Evolutionary conservation across 148 eudicot species (phyloP), one percentile per base, ranked within the genome.

Genomic region (Cornus controversa): DNA sequence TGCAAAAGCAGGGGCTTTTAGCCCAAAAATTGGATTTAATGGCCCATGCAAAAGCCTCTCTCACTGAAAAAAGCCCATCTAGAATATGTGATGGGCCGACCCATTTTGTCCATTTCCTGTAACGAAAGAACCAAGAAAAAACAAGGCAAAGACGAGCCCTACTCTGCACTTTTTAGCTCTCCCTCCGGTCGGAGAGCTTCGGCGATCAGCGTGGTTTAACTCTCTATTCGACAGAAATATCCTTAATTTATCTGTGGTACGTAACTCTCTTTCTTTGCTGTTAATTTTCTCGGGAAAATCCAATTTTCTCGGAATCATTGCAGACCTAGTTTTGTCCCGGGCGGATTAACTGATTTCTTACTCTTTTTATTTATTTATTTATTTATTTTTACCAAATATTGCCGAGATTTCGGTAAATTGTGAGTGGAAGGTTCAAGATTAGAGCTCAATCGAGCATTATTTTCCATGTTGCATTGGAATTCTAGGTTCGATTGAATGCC

Each of bases 141-240:
- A 58, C 64, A n/a, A 58, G 77, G 57, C 75, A 45, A 77, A 74
- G 25, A 40, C 15, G 71, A 80, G 79, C 85, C 82, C 86, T 78
- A 78, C 64, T 47, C 70, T 10, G 25, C 24, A 10, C 80, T 31
- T 72, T 70, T 76, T 66, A 68, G 58, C 50, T 79, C 77, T 77
- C 29, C 45, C 67, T 36, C 27, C 76, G 83, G 76, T 70, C 62
- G 85, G 76, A 74, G 70, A 77, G 40, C 74, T 73, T 15, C 57
- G 71, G 28, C 79, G 40, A n/a, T 27, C 69, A 47, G 26, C 73
- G 25, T 50, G 37, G 22, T 60, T 67, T 60, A 64, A 14, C 24
- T 23, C 20, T 25, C 45, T 13, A 10, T 63, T 23, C 53, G 5
- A 22, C 77, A 4, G 77, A 25, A 74, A 42, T 42, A 7, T 50